A percentile compares a stretch with the other conserved stretches of the same genome.
Conservation (phyloP, 495 filamentous ascomycete genomes). For the Annulohypoxylon bovei region DNA sequence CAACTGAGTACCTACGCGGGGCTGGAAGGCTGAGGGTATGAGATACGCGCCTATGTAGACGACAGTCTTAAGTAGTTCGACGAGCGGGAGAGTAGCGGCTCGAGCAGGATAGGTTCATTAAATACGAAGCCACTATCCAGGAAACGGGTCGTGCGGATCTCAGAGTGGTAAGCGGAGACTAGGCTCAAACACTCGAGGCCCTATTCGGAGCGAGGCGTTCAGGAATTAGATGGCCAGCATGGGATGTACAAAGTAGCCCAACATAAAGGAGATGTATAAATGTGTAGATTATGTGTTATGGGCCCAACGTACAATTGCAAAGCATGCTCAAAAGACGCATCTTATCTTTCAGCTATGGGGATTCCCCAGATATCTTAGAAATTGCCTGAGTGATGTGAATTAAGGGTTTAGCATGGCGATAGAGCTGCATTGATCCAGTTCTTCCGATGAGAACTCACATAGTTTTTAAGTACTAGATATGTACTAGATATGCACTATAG, state of each 20-base stretch:
- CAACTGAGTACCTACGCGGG: constrained; percentile 77
- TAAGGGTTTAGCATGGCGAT: background rate
- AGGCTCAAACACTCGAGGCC: constrained; percentile 18
- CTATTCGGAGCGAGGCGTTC: constrained; percentile 40
- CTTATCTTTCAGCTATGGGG: background rate
- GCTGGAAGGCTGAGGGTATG: constrained; percentile 59
- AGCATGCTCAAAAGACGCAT: constrained; percentile 6
- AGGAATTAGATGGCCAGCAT: constrained; percentile 37
- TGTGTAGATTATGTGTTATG: constrained; percentile 33
- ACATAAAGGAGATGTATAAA: constrained; percentile 38
- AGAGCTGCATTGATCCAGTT: too few relatives aligned
- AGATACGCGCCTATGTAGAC: background rate
- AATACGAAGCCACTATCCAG: background rate
- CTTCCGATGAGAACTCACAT: too few relatives aligned
- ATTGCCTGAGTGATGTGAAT: background rate
- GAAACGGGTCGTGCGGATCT: constrained; percentile 9
- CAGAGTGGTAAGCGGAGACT: constrained; percentile 1
- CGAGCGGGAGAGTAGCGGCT: background rate
- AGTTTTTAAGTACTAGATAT: too few relatives aligned
- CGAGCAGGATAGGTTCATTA: background rate
- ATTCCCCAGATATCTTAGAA: background rate
- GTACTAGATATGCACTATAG: too few relatives aligned
- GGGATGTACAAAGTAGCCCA: constrained; percentile 40
- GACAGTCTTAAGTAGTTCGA: background rate
- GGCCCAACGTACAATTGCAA: constrained; percentile 17